Base-by-base conservation (phyloP, 495 filamentous ascomycete species). In the Penicillium turbatum region DNA sequence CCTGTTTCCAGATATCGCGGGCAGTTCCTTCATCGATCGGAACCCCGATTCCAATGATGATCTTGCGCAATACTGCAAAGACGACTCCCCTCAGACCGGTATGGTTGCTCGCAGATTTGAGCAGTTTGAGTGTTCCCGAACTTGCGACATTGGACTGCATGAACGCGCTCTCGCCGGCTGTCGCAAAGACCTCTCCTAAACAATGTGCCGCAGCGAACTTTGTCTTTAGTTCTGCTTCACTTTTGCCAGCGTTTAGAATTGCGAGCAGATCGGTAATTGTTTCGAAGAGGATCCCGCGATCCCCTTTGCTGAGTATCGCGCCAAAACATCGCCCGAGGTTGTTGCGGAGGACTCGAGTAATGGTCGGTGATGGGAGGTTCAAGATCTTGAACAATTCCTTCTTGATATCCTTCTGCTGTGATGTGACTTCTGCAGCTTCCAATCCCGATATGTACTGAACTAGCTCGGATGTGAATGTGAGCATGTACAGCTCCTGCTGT, bases 151-250 rank as follows among this genome's bases (percentile, higher is more conserved):
- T 84, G 53, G 92, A 87, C 60, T 95, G 76, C 56, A 86, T 85
- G 68, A 96, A 89, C 16, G 90, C 93, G 70, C 93, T 97, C 67
- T 96, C 92, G 27, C 93, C 93, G 6, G 93, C 93, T 13, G 85
- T 80, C 39, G 84, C 88, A 67, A 90, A 96, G 24, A 97, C 81
- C 67, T 92, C 89, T 31, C 93, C 93, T 54, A 99, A 60, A 66
- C 91, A 97, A 63, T 87, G 80, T 31, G 87, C 89, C 12, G 92
- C 92, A 2, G 92, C 92, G 81, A 96, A 90, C 67, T 88, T 91
- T 16, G 76, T 77, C 61, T 76, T 79, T 4, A 86, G 41, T 48
- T 97, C 93, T 48, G 81, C 86, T 64, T 96, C 92, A 24, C 77
- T 76, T 67, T 96, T 99, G 16, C 88, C 83, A 19, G 80, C 79